Evolutionary conservation across 2,329 filamentous ascomycete species (phyloP).

Genomic region (Ciborinia camelliae): DNA sequence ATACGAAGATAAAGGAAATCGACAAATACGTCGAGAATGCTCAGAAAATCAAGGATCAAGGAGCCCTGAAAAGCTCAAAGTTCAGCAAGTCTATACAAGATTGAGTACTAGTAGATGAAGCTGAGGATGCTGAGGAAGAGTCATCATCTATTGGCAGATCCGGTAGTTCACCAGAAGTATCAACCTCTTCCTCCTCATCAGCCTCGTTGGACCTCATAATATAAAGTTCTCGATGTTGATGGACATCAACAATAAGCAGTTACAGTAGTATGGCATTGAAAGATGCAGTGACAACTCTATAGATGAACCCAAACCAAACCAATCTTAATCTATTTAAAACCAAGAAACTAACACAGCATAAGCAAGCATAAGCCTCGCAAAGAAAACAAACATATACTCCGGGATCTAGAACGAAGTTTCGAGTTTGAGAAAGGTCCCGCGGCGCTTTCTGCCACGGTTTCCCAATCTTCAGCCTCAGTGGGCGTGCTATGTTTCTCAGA

Average conservation of each 20-base stretch:
- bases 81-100: no score
- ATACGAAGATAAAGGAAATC: no score
- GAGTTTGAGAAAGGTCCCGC: conserved; percentile 11
- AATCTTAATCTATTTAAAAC: neutral
- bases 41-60: no score
- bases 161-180: conserved; percentile 40
- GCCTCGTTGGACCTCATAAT: conserved; percentile 47
- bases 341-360: neutral
- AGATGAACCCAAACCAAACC: neutral
- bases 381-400: neutral
- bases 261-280: no score
- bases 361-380: neutral
- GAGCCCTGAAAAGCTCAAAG: no score
- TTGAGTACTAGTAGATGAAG: conserved; percentile 81
- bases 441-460: conserved; percentile 34
- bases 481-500: neutral
- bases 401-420: neutral
- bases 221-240: no score
- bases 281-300: no score
- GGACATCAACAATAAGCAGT: no score
- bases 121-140: conserved; percentile 67
- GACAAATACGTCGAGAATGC: no score
- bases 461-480: conserved; percentile 34
- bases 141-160: conserved; percentile 53
- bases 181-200: conserved; percentile 45